A percentile compares a stretch with the other conserved stretches of the same genome.
Evolutionary conservation across 352 stramenopile species (phyloP).

Genomic region (Pythium aristosporum): DNA sequence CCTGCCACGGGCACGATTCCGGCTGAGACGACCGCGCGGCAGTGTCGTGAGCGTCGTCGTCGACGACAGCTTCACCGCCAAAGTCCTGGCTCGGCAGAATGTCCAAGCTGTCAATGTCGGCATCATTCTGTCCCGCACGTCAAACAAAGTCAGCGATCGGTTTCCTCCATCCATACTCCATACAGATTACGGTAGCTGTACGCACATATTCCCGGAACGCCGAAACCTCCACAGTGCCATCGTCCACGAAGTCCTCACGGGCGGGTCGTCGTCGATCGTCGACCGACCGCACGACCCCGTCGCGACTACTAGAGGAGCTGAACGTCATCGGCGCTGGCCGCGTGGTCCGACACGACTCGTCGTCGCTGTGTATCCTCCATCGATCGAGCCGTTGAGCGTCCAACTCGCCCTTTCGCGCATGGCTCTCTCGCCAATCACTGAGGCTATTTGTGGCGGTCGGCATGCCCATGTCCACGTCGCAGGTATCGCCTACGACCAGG

Average conservation of each 20-base stretch:
- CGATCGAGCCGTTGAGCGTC: background rate
- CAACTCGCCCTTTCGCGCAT: background rate
- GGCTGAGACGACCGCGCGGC: background rate
- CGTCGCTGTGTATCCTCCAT: conserved; percentile 2
- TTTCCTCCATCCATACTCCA: background rate
- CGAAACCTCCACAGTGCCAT: conserved; percentile 30
- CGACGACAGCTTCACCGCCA: conserved; percentile 10
- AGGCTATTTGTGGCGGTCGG: conserved; percentile 5
- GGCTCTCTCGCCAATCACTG: conserved; percentile 5
- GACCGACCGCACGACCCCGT: background rate
- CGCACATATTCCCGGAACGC: conserved; percentile 66
- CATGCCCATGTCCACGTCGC: conserved; percentile 23
- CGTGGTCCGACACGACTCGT: background rate
- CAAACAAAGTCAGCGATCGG: background rate
- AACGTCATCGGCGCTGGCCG: background rate
- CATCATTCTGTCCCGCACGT: conserved; percentile 29
- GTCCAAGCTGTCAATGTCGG: conserved; percentile 60
- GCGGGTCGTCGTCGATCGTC: background rate
- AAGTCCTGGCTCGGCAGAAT: conserved; percentile 68
- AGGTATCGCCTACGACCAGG: conserved; percentile 13
- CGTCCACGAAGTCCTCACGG: background rate
- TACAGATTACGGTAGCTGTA: conserved; percentile 2
- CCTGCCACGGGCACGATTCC: conserved; percentile 13
- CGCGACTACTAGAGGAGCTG: background rate
- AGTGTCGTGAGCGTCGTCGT: background rate